Percentiles rank a stretch among this genome's conserved stretches.
phyloP scores from a whole-genome alignment of 257 asterid genomes.

The Catharanthus roseus region DNA sequence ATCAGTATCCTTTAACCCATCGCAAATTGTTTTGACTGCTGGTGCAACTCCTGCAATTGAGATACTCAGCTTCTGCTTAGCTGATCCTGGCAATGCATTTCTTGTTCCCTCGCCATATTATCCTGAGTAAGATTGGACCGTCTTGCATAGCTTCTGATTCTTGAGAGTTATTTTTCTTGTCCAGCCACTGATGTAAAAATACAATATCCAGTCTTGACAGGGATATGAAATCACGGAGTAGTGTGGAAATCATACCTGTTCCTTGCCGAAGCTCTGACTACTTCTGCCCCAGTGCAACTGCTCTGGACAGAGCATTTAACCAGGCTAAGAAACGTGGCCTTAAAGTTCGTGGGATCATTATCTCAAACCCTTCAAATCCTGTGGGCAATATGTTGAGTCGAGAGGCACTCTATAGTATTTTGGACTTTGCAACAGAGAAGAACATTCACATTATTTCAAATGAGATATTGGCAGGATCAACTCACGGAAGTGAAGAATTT shows the following conservation, averaged over 20 bases:
- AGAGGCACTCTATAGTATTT: slow-evolving; percentile 40
- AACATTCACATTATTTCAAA: slow-evolving; percentile 55
- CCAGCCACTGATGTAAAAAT: slow-evolving; percentile 12
- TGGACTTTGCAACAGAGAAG: slow-evolving; percentile 59
- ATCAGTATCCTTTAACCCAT: slow-evolving; percentile 44
- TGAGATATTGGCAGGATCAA: slow-evolving; percentile 45
- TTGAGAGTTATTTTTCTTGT: slow-evolving; percentile 6
- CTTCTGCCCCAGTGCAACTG: slow-evolving; percentile 41
- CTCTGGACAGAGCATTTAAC: slow-evolving; percentile 56
- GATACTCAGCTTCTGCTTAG: slow-evolving; percentile 57
- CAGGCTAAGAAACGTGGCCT: slow-evolving; percentile 66
- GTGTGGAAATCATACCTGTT: slow-evolving; percentile 58
- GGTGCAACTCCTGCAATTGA: slow-evolving; percentile 61
- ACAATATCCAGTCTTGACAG: slow-evolving; percentile 46
- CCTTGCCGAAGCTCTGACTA: slow-evolving; percentile 69
- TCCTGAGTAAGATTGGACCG: slow-evolving; percentile 49
- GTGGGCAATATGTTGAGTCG: slow-evolving; percentile 45
- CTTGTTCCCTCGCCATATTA: slow-evolving; percentile 64
- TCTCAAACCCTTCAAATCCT: slow-evolving; percentile 62
- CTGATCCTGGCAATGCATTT: slow-evolving; percentile 69
- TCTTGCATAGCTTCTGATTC: slow-evolving; percentile 1
- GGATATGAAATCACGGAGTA: slow-evolving; percentile 59
- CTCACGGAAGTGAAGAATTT: slow-evolving; percentile 40
- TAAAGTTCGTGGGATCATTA: slow-evolving; percentile 52
- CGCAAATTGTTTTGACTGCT: slow-evolving; percentile 44